Conservation (phyloP, 768 basidiomycete genomes). For the Tulasnella sp. region DNA sequence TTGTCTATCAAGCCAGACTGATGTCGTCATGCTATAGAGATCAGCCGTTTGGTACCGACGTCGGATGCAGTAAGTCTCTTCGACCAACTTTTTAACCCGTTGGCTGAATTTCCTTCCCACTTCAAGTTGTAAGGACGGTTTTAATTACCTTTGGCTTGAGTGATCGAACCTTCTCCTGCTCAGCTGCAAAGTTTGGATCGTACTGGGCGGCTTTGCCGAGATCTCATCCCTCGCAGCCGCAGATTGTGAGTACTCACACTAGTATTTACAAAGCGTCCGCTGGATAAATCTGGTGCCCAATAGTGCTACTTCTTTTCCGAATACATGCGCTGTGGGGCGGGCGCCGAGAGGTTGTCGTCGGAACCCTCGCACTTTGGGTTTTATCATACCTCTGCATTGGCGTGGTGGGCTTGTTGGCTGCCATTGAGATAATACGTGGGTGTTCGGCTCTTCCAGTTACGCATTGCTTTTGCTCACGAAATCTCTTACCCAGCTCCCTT, state of each 20-base stretch:
- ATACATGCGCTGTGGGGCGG: background rate
- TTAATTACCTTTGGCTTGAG: background rate
- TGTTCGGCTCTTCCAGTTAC: background rate
- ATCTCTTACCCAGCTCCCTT: background rate
- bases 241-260: background rate
- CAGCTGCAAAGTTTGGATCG: background rate
- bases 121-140: background rate
- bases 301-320: background rate
- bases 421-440: background rate
- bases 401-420: background rate
- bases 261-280: background rate
- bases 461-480: background rate
- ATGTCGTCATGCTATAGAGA: background rate
- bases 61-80: background rate
- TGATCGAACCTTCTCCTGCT: background rate
- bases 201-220: background rate
- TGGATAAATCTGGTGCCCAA: background rate
- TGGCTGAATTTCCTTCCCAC: background rate
- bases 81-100: background rate
- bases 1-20: background rate
- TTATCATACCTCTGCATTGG: background rate
- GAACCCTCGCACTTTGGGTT: background rate
- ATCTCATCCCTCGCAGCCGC: background rate
- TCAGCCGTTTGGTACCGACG: background rate
- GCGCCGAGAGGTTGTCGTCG: background rate